These are phyloP conservation scores for Seminavis robusta DNA, from an alignment of 108 stramenopile genomes.

Conservation along the genomic window DNA sequence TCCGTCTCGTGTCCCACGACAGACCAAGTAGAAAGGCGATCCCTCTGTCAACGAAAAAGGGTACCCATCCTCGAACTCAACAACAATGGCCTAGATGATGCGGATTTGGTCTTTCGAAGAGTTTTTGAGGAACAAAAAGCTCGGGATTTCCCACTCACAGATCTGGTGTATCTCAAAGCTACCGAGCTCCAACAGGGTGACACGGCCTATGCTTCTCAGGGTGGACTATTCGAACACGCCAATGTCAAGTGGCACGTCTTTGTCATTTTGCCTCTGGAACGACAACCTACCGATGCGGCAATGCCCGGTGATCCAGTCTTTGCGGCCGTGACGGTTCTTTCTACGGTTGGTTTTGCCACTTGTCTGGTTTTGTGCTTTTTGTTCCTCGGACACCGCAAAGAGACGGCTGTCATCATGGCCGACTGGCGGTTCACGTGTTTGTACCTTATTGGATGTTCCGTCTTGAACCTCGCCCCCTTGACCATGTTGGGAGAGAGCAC, in stretches of 20 bases:
- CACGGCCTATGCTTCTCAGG: too few relatives aligned
- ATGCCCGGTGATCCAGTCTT: conserved; percentile 19
- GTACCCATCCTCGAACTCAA: too few relatives aligned
- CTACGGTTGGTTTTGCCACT: conserved; percentile 9
- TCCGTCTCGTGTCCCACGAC: conserved; percentile 14
- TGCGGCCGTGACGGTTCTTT: conserved; percentile 15
- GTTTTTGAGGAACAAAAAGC: too few relatives aligned
- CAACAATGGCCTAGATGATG: too few relatives aligned
- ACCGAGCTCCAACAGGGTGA: too few relatives aligned
- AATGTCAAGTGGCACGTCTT: conserved; percentile 36
- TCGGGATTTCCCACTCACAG: too few relatives aligned
- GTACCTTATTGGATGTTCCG: conserved; percentile 33
- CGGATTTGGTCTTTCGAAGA: too few relatives aligned
- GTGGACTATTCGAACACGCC: conserved; percentile 16
- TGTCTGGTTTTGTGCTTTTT: conserved; percentile 15
- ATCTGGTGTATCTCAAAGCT: too few relatives aligned
- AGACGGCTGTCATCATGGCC: conserved; percentile 16
- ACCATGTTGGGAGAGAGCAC: conserved; percentile 30
- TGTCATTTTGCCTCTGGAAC: conserved; percentile 19
- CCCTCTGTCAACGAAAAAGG: too few relatives aligned
- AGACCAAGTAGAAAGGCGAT: too few relatives aligned
- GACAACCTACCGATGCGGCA: conserved; percentile 8
- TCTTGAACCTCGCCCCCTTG: conserved; percentile 31
- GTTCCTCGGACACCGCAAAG: conserved; percentile 19
- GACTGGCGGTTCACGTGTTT: conserved; percentile 47